Evolutionary conservation across 2,329 filamentous ascomycete genomes (phyloP), one percentile per base, ranked within the genome.

Genomic region (Aspergillus neoniger): DNA sequence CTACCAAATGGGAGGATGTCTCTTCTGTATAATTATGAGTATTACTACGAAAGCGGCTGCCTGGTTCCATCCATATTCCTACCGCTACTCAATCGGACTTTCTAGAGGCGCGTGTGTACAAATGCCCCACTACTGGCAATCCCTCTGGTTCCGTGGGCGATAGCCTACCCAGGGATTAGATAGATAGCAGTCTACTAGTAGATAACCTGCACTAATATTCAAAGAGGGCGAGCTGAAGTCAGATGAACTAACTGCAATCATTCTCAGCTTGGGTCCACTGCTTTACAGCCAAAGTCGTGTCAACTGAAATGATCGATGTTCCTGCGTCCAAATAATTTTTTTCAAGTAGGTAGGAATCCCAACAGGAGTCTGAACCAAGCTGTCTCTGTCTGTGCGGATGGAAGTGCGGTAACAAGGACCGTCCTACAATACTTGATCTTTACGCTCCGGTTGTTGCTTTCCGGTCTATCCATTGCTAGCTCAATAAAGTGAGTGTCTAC

Each of bases 1-100:
- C 17, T n/a, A 50, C 47, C 23, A 30, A 28, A 30, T 50, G 47
- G 47, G 15, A n/a, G 32, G 32, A 2, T 36, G 32, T 50, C 47
- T n/a, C 47, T 25, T 21, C 25, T 17, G 9, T 30, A 50, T 28
- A 50, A n/a, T 50, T 50, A 9, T 14, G 32, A 14, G 12, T 44
- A 23, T 21, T 44, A 19, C 47, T 50, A 50, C 47, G 47, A 32
- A 50, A 50, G 47, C 47, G 47, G 47, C 47, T 32, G 47, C 47
- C 47, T 32, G 47, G 47, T 50, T 50, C 47, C 47, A 50, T 50
- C 25, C 47, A 50, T 32, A 30, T 30, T 30, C 47, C 47, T 50
- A 50, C 47, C 47, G 47, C 47, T 50, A 50, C 47, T 50, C 47
- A 50, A 32, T 50, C 47, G 47, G 47, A 50, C 47, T 50, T 50